Evolutionary conservation across 2,329 filamentous ascomycete genomes (phyloP).

Genomic region (Chlorencoelia australis): DNA sequence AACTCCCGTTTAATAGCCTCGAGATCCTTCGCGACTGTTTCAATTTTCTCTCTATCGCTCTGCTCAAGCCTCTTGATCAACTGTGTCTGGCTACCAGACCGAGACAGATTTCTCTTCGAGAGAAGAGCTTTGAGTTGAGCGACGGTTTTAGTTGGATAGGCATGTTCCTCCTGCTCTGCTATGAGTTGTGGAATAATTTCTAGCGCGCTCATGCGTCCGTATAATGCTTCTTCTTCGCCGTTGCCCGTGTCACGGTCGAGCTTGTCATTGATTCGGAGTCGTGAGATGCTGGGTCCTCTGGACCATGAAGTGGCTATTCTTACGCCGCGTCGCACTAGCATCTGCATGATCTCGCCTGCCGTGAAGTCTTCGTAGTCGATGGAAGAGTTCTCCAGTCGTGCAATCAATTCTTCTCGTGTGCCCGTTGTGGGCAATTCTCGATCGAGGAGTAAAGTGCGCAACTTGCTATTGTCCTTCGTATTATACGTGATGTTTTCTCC

Average conservation of each 20-base stretch:
- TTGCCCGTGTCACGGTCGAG: conserved; percentile 4
- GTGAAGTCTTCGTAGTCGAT: conserved; percentile 10
- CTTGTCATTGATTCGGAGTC: conserved; percentile 11
- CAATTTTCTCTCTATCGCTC: conserved; percentile 2
- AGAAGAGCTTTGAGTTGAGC: not conserved
- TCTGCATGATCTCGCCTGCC: conserved; percentile 6
- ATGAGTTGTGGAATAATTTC: not conserved
- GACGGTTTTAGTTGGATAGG: no score
- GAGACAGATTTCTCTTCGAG: conserved; percentile 2
- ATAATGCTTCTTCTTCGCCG: not conserved
- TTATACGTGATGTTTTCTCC: no score
- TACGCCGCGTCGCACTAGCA: conserved; percentile 10
- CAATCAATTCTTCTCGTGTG: conserved; percentile 15
- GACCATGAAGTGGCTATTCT: not conserved
- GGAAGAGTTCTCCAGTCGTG: conserved; percentile 7
- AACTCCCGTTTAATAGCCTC: conserved; percentile 1
- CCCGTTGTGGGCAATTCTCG: conserved; percentile 5
- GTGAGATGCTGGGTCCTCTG: conserved; percentile 12
- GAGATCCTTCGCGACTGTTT: no score
- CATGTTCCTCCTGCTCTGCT: no score
- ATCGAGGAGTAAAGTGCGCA: conserved; percentile 10
- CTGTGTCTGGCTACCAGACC: not conserved
- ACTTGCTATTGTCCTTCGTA: conserved; percentile 15
- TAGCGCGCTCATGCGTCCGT: conserved; percentile 5
- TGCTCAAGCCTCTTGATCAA: conserved; percentile 4